A percentile compares a stretch with the other conserved stretches of the same genome.
phyloP scores from a whole-genome alignment of 805 yeast species.

The Pichia exigua region DNA sequence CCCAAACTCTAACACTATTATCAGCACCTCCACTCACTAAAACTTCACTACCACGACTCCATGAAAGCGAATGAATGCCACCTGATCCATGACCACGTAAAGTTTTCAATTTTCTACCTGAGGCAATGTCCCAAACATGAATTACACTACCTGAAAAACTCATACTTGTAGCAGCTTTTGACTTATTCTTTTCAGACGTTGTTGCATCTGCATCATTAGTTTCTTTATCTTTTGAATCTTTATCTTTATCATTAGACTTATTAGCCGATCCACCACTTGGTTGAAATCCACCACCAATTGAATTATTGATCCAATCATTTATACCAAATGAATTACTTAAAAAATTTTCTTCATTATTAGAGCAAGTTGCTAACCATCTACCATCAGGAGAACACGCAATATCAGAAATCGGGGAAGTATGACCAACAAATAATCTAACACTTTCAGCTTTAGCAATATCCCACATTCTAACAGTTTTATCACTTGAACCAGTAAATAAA shows the following conservation, averaged over 20 bases:
- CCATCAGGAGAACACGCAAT: slow-evolving; percentile 95
- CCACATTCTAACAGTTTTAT: slow-evolving; percentile 97
- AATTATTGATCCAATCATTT: slow-evolving; percentile 5
- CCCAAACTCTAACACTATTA: slow-evolving; percentile 93
- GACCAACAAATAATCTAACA: slow-evolving; percentile 89
- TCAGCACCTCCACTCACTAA: slow-evolving; percentile 91
- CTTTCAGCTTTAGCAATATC: slow-evolving; percentile 83
- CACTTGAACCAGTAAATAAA: slow-evolving; percentile 90
- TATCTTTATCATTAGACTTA: not conserved
- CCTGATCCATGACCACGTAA: slow-evolving; percentile 94
- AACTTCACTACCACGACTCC: slow-evolving; percentile 81
- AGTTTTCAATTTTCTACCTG: slow-evolving; percentile 78
- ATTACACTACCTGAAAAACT: slow-evolving; percentile 43
- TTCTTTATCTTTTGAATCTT: not conserved
- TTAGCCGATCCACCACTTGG: slow-evolving; percentile 7
- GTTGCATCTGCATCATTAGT: slow-evolving; percentile 63
- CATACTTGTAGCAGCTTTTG: not conserved
- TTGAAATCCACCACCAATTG: slow-evolving; percentile 8
- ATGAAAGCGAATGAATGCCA: slow-evolving; percentile 75
- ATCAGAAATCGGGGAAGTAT: slow-evolving; percentile 79
- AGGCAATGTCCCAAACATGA: slow-evolving; percentile 89
- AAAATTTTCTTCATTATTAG: slow-evolving; percentile 9
- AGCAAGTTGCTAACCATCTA: slow-evolving; percentile 80
- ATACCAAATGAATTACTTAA: slow-evolving; percentile 8
- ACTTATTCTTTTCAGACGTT: not conserved